Evolutionary conservation across 2,329 filamentous ascomycete genomes (phyloP).

Genomic region (Coniochaeta sp.): DNA sequence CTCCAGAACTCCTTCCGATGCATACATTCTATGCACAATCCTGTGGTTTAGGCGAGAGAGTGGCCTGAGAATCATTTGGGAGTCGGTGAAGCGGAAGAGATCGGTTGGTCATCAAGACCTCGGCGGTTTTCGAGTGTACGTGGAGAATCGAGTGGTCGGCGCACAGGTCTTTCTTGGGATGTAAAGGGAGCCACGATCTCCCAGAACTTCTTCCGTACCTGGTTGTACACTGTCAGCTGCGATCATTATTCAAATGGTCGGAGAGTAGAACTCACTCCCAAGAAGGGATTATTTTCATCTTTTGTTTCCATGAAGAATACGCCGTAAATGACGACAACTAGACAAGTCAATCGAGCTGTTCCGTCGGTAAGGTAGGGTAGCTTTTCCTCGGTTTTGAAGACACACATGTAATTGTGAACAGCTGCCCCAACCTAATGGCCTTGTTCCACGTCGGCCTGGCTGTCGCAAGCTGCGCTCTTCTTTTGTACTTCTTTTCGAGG

Average conservation of each 20-base stretch:
- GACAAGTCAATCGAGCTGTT: not conserved
- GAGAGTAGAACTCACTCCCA: conserved; percentile 31
- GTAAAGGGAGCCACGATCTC: conserved; percentile 11
- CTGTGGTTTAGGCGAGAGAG: not conserved
- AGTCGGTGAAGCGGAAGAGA: not conserved
- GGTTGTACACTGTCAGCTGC: not conserved
- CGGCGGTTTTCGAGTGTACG: not conserved
- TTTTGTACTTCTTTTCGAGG: conserved; percentile 72
- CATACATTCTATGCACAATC: conserved; percentile 8
- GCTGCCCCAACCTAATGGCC: conserved; percentile 57
- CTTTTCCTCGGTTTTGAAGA: not conserved
- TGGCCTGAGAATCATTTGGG: not conserved
- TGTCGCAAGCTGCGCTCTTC: conserved; percentile 56
- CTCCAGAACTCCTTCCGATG: conserved; percentile 24
- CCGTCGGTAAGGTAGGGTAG: not conserved
- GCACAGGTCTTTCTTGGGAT: not conserved
- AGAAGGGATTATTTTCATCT: conserved; percentile 38
- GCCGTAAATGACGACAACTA: conserved; percentile 47
- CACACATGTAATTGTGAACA: conserved; percentile 49
- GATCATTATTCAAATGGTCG: conserved; percentile 1
- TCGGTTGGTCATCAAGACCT: not conserved
- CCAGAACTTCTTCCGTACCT: conserved; percentile 34
- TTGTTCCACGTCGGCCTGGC: conserved; percentile 59
- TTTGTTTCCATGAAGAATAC: conserved; percentile 57
- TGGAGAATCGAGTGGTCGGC: conserved; percentile 2